Base-by-base conservation (phyloP, 805 yeast genomes). In the Metschnikowia cerradonensis region DNA sequence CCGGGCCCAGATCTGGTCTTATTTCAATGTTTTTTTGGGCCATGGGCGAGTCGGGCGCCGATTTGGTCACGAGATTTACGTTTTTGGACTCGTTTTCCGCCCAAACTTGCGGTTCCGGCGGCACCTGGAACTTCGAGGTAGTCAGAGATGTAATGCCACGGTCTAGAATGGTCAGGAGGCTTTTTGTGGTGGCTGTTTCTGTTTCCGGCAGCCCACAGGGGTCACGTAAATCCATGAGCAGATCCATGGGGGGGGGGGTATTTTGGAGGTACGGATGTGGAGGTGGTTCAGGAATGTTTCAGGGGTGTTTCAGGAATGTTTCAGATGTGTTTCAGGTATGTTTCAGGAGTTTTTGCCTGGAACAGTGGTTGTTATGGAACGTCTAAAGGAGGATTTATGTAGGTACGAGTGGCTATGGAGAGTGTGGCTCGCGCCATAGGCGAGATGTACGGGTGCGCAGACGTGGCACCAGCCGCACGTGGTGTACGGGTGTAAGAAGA, bases 201-300 rank as follows among this genome's bases (percentile, higher is more conserved):
- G 50, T 36, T 42, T 54, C 49, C 17, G 48, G 39, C 15, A 53
- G 48, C 17, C 34, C 47, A 41, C 60, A 56, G n/a, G 52, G 41
- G 41, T 51, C 48, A 11, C 50, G 47, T 41, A 56, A 54, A 41
- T 56, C 51, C 58, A 56, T 52, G 33, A 35, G 14, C 30, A 26
- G 30, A 26, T 26, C 30, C 30, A 26, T 26, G 11, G 4, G 30
- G 22, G 20, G 3, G 23, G 22, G 20, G 3, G 23, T 22, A 22
- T 5, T 22, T 6, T 22, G 36, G 17, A 13, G 36, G 17, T 26
- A 26, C 4, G 4, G 30, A 8, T 8, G 30, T 26, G 11, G 30
- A 11, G 11, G 3, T 10, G 11, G 4, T 26, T 26, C 30, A 26
- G 10, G 30, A 3, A 8, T 17, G 17, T 17, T 17, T 17, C 17